phyloP scores from a whole-genome alignment of 2,329 filamentous ascomycete genomes.

The Calonectria leucothoes region DNA sequence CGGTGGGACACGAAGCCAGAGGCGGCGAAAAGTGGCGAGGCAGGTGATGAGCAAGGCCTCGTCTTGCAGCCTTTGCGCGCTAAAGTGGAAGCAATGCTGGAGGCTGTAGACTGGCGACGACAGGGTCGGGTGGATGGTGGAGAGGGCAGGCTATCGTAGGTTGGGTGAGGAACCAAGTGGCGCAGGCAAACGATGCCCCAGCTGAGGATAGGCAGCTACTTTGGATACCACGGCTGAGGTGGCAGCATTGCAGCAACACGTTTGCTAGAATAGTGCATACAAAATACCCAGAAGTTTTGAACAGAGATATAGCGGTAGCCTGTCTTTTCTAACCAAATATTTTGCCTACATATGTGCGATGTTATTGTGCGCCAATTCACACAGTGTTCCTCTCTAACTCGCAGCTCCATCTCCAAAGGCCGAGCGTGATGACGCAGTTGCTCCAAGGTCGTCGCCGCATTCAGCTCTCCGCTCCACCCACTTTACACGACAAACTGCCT shows the following conservation, averaged over 20 bases:
- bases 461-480: not conserved
- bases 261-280: not conserved
- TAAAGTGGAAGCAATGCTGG: not conserved
- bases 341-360: too few species aligned
- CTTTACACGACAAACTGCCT: not conserved
- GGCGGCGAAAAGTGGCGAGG: not conserved
- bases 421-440: conserved; percentile 27
- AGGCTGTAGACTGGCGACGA: conserved; percentile 13
- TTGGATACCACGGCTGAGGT: not conserved
- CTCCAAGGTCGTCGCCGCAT: conserved; percentile 13
- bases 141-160: conserved; percentile 3
- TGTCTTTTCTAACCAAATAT: not conserved
- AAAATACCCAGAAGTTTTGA: not conserved
- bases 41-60: not conserved
- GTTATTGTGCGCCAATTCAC: not conserved
- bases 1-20: not conserved
- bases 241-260: not conserved
- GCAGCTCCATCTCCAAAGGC: not conserved
- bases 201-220: not conserved
- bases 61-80: conserved; percentile 5
- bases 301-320: too few species aligned
- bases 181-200: conserved; percentile 14
- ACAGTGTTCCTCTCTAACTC: conserved; percentile 15
- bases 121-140: conserved; percentile 14
- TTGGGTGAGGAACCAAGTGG: conserved; percentile 21